Base-by-base conservation (phyloP, 192 early-diverging fungal genomes). In the Helicostylum pulchrum region DNA sequence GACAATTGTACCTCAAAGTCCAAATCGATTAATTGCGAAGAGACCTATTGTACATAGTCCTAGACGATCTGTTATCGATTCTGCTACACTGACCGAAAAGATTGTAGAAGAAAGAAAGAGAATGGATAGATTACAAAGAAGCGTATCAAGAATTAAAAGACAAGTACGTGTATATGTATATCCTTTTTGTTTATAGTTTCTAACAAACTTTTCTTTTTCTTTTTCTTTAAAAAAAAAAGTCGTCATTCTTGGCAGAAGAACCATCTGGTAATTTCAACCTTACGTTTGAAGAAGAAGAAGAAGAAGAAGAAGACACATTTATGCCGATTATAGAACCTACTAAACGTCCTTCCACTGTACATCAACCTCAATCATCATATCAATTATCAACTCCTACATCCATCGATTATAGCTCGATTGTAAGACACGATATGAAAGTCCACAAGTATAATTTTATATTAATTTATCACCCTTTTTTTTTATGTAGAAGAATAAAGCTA, bases 91-190 rank as follows among this genome's bases (percentile, higher is more conserved):
- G 6, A 39, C 5, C 6, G 2, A 39, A 39, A 39, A 39, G 36
- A 39, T 39, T 39, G 36, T 23, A 9, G 57, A 59, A n/a, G 57
- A 59, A 59, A 59, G 36, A 42, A 59, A 21, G 43, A 59, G 57
- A 12, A 44, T 59, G 42, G 42, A 59, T 10, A 20, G 26, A 7
- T 44, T 59, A 1, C 57, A 45, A 43, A 21, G 19, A 1, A 42
- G 23, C 23, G n/a, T 59, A 6, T 7, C 43, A 10, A 17, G 15
- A 3, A 59, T 59, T 15, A 43, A 26, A 23, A 21, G 43, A 59
- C 57, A 59, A 45, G 57, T 59, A 59, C 42, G 54, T 48, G 15
- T 26, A 26, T 26, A 26, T 20, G 9, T 20, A 42, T 20, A 5
- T 4, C 14, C 8, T 12, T 17, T 30, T 52, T 26, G 10, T 26